Percentiles rank a stretch among this genome's conserved stretches.
These are phyloP conservation scores for Salvia rosmarinus DNA, from an alignment of 257 asterid species.

Conservation along the genomic window DNA sequence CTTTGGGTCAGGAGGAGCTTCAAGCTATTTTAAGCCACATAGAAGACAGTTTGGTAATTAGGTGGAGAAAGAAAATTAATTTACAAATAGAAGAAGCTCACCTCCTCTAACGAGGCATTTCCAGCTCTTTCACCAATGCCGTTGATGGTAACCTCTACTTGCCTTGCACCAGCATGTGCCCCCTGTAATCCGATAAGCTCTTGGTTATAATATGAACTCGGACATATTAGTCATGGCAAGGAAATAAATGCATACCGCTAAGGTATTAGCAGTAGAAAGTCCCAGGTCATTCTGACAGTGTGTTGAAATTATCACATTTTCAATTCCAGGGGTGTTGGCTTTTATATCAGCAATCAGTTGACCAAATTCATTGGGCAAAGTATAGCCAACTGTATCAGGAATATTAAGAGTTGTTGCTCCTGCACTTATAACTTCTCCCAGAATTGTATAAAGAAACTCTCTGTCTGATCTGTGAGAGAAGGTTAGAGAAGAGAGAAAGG, in stretches of 20 bases:
- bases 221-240: constrained; percentile 12
- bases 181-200: constrained; percentile 57
- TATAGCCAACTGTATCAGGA: constrained; percentile 85
- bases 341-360: constrained; percentile 75
- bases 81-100: constrained; percentile 34
- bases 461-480: constrained; percentile 69
- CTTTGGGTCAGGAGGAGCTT: neutral
- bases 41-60: too few relatives aligned
- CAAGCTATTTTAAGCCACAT: constrained; percentile 4
- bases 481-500: constrained; percentile 23
- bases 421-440: constrained; percentile 85
- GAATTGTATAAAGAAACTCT: constrained; percentile 76
- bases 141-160: constrained; percentile 88
- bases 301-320: constrained; percentile 78
- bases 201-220: constrained; percentile 20
- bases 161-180: constrained; percentile 93
- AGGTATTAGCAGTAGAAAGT: constrained; percentile 80
- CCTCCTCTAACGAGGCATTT: constrained; percentile 98
- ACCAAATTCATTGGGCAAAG: constrained; percentile 67
- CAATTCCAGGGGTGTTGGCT: constrained; percentile 76
- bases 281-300: constrained; percentile 97
- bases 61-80: constrained; percentile 1
- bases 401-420: constrained; percentile 94
- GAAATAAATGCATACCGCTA: constrained; percentile 57
- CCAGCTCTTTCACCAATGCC: constrained; percentile 65